Evolutionary conservation across 371 early-diverging fungal species (phyloP), one percentile per base, ranked within the genome.

Genomic region (Enterocytospora artemiae): DNA sequence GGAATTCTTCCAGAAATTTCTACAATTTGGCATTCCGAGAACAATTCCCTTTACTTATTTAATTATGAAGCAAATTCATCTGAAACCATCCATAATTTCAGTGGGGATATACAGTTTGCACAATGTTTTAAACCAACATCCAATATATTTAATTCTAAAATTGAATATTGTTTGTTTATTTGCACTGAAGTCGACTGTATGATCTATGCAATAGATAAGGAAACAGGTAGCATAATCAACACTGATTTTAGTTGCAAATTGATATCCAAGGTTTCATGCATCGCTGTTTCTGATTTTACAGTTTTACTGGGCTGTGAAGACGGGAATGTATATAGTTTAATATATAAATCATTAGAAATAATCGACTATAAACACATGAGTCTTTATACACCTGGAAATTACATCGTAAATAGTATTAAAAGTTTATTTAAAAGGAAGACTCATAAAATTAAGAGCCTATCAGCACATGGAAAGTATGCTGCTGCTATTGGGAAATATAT

Each of bases 291-390:
- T 28, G 33, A 59, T 41, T 65, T 59, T 14, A 51, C 30, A 46
- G 52, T 70, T 7, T 69, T 70, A 51, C 34, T 70, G 20, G 70
- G 70, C 5, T 73, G 70, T 37, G 59, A 60, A 37, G 51, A 69
- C 55, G 69, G 69, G 46, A 51, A 52, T 52, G 62, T 70, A n/a
- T 69, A 73, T 36, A 27, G 60, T 36, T 50, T 67, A 24, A 48
- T 60, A 18, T 73, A 73, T 41, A 52, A 55, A 37, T 45, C 44
- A 36, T 30, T 64, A 36, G 58, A 53, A 49, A 36, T 63, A 1
- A 55, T 62, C 39, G 53, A 52, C 0, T 71, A 61, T 43, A 60
- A 64, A 41, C 33, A 44, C 1, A 67, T 66, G 63, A 54, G 54
- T 43, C 37, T 67, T 7, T 63, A 70, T 45, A 52, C 41, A n/a